phyloP scores from a whole-genome alignment of 306 rosid genomes.

The Prinsepia uniflora region DNA sequence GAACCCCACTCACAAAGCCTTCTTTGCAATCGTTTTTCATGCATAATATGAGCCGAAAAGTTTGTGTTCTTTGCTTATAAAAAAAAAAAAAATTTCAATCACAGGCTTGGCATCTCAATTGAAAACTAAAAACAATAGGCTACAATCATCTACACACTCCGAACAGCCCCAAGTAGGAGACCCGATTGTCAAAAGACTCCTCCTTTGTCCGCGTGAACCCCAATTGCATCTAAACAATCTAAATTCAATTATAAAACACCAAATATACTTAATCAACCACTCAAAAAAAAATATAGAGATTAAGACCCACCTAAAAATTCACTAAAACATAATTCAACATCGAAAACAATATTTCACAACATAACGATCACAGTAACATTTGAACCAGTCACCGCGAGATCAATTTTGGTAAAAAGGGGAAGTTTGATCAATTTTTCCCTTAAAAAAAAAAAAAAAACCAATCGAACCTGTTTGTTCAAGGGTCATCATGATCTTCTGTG shows the following conservation, averaged over 20 bases:
- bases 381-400: slow-evolving; percentile 21
- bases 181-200: not conserved
- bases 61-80: not conserved
- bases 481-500: slow-evolving; percentile 78
- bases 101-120: not conserved
- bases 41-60: not conserved
- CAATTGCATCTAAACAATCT: slow-evolving; percentile 5
- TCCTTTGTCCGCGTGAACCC: not conserved
- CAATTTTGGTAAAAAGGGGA: slow-evolving; percentile 1
- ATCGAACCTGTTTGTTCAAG: slow-evolving; percentile 69
- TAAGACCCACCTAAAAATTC: not conserved
- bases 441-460: not conserved
- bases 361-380: not conserved
- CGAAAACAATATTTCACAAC: not conserved
- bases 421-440: not conserved
- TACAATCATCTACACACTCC: not conserved
- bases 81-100: not conserved
- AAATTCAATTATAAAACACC: not conserved
- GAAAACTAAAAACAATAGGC: not conserved
- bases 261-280: slow-evolving; percentile 2
- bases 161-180: not conserved
- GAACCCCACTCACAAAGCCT: not conserved
- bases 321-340: not conserved
- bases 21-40: not conserved
- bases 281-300: not conserved